A percentile compares a stretch with the other conserved stretches of the same genome.
These are phyloP conservation scores for Lactarius sp. DNA, from an alignment of 768 basidiomycete genomes.

Conservation along the genomic window DNA sequence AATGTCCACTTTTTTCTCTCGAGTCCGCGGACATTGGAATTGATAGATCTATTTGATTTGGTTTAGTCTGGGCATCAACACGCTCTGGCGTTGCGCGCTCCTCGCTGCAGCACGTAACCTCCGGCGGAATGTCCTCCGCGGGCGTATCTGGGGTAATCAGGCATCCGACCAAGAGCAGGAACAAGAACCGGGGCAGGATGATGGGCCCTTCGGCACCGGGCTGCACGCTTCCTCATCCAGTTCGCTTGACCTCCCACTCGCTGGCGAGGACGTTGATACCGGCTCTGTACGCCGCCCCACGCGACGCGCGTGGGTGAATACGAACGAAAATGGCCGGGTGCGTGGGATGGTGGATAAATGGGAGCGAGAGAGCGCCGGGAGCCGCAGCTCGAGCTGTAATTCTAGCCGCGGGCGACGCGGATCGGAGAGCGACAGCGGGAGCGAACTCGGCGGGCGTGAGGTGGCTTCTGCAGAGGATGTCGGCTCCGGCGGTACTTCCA, in stretches of 20 bases:
- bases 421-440: conserved; percentile 16
- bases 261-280: background rate
- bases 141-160: conserved; percentile 46
- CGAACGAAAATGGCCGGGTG: conserved; percentile 14
- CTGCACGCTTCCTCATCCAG: conserved; percentile 36
- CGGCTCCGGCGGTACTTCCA: background rate
- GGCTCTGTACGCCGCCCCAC: background rate
- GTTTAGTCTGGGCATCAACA: conserved; percentile 46
- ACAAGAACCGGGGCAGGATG: conserved; percentile 13
- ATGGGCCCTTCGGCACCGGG: conserved; percentile 29
- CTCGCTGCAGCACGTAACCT: conserved; percentile 50
- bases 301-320: background rate
- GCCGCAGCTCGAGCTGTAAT: conserved; percentile 3
- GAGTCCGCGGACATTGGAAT: too few relatives aligned
- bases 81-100: conserved; percentile 49
- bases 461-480: background rate
- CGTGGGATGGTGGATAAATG: conserved; percentile 25
- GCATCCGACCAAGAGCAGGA: conserved; percentile 25
- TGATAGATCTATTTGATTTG: background rate
- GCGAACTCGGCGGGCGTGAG: conserved; percentile 4
- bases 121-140: conserved; percentile 52
- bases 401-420: background rate
- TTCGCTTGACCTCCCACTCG: conserved; percentile 32
- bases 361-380: conserved; percentile 22
- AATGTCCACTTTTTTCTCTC: background rate